These are phyloP conservation scores for Parachaetomium inaequale DNA, from an alignment of 495 filamentous ascomycete genomes.

Conservation along the genomic window DNA sequence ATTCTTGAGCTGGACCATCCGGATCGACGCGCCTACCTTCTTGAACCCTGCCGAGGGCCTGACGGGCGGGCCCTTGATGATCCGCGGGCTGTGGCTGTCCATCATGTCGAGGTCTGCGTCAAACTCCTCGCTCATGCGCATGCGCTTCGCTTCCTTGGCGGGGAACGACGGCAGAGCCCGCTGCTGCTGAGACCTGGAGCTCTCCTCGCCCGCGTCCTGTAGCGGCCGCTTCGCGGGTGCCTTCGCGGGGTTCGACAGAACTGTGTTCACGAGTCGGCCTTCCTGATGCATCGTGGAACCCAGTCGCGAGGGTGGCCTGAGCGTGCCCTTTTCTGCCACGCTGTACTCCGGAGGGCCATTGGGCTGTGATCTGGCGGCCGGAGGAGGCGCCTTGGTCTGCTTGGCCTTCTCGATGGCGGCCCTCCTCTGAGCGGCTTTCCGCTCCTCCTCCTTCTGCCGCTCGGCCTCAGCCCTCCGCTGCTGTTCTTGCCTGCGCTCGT, in stretches of 20 bases:
- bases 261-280: conserved; percentile 43
- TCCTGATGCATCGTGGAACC: conserved; percentile 43
- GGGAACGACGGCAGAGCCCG: conserved; percentile 46
- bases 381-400: conserved; percentile 51
- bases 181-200: conserved; percentile 33
- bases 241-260: conserved; percentile 43
- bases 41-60: conserved; percentile 71
- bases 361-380: conserved; percentile 47
- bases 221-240: conserved; percentile 46
- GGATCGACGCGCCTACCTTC: conserved; percentile 52
- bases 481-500: conserved; percentile 50
- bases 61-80: conserved; percentile 75
- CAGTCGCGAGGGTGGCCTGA: conserved; percentile 43
- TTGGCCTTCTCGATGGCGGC: conserved; percentile 68
- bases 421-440: conserved; percentile 55
- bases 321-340: conserved; percentile 28
- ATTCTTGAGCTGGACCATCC: neutral
- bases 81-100: conserved; percentile 37
- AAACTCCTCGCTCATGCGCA: conserved; percentile 55
- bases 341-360: conserved; percentile 46
- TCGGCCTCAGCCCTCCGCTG: conserved; percentile 51
- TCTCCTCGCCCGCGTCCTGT: conserved; percentile 50
- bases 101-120: conserved; percentile 44
- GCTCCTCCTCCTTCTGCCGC: conserved; percentile 49
- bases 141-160: conserved; percentile 54